These are phyloP conservation scores for Beauveria bassiana DNA, from an alignment of 2,329 filamentous ascomycete genomes.

Conservation along the genomic window DNA sequence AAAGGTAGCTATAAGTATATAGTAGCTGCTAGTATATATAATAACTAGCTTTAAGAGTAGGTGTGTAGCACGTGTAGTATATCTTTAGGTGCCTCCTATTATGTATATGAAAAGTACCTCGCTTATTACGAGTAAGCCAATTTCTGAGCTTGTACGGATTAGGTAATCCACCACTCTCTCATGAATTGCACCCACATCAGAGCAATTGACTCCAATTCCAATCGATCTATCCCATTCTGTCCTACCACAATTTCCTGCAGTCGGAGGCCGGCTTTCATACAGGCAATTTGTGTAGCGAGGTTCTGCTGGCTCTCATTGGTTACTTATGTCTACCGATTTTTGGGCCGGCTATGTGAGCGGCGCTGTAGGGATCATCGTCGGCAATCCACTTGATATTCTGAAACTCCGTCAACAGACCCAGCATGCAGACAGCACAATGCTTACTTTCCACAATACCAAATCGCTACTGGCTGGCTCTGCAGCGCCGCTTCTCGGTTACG, in stretches of 20 bases:
- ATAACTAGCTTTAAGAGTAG: no score
- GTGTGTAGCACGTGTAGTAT: no score
- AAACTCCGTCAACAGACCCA: conserved; percentile 62
- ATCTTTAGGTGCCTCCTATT: no score
- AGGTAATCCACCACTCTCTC: background rate
- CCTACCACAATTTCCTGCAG: background rate
- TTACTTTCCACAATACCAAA: conserved; percentile 26
- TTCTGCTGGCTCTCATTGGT: background rate
- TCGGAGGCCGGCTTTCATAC: background rate
- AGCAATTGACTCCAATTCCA: background rate
- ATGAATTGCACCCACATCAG: background rate
- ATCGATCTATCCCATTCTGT: background rate
- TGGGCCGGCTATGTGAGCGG: conserved; percentile 90
- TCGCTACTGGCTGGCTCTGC: conserved; percentile 58
- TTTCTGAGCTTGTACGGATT: no score
- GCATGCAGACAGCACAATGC: conserved; percentile 12
- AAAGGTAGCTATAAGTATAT: no score
- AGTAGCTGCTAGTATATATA: no score
- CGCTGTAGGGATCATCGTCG: conserved; percentile 76
- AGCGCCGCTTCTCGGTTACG: conserved; percentile 82
- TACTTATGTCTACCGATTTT: conserved; percentile 74
- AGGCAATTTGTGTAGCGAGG: background rate
- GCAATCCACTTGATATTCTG: conserved; percentile 72
- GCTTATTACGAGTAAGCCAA: no score
- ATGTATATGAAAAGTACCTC: no score